Conservation (phyloP, 768 basidiomycete genomes). For the Sporobolomyces phaffii region DNA sequence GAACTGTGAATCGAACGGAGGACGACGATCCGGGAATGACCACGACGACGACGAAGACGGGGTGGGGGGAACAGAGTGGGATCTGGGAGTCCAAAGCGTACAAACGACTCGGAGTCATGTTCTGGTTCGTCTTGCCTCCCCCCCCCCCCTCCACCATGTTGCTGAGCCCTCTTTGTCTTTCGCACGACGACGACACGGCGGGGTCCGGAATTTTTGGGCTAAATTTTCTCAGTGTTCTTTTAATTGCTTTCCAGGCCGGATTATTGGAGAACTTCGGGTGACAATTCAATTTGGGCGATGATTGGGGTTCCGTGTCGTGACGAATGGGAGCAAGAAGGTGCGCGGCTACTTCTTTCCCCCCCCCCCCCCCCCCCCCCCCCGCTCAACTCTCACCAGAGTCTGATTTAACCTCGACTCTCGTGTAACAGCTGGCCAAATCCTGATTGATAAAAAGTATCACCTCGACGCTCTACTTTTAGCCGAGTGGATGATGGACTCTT, state of each 20-base stretch:
- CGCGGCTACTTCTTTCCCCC: too few relatives aligned
- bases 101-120: slow-evolving; percentile 45
- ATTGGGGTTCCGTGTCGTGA: slow-evolving; percentile 49
- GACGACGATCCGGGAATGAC: background rate
- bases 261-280: slow-evolving; percentile 17
- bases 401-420: background rate
- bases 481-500: slow-evolving; percentile 42
- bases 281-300: slow-evolving; percentile 46
- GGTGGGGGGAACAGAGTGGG: slow-evolving; percentile 6
- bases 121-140: slow-evolving; percentile 8
- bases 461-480: slow-evolving; percentile 46
- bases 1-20: slow-evolving; percentile 3
- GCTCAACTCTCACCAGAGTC: too few relatives aligned
- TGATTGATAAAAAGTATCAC: slow-evolving; percentile 49
- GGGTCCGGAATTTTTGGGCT: too few relatives aligned
- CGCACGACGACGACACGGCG: too few relatives aligned
- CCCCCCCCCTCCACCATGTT: too few relatives aligned
- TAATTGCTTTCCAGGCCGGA: background rate
- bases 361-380: too few relatives aligned
- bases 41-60: slow-evolving; percentile 10
- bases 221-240: too few relatives aligned
- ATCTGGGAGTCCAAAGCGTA: slow-evolving; percentile 43
- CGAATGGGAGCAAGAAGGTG: slow-evolving; percentile 50
- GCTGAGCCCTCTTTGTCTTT: too few relatives aligned
- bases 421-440: slow-evolving; percentile 46